These are phyloP conservation scores for Saccharomyces paradoxus DNA, from an alignment of 805 yeast species.

Conservation along the genomic window DNA sequence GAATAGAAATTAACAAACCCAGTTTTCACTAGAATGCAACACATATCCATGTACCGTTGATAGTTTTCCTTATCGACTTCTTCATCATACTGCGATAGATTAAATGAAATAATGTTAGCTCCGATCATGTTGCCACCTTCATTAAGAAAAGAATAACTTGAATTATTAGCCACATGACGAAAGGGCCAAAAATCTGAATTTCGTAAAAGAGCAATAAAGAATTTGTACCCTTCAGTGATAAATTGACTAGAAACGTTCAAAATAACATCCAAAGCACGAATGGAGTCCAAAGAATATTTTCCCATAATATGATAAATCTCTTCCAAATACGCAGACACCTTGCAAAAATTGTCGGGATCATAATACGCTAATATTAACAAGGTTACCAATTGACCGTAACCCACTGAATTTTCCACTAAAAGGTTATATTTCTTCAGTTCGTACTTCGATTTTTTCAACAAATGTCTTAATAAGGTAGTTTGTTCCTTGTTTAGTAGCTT, in stretches of 20 bases:
- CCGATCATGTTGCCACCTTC: slow-evolving; percentile 51
- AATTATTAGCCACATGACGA: slow-evolving; percentile 25
- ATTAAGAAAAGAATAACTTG: slow-evolving; percentile 29
- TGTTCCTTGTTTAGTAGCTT: slow-evolving; percentile 22
- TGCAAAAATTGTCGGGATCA: slow-evolving; percentile 34
- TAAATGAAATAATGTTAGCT: slow-evolving; percentile 45
- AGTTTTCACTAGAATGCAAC: slow-evolving; percentile 54
- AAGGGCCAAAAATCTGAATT: slow-evolving; percentile 64
- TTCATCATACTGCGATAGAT: slow-evolving; percentile 18
- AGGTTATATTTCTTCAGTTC: slow-evolving; percentile 52
- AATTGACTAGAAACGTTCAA: slow-evolving; percentile 44
- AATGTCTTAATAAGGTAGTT: slow-evolving; percentile 17
- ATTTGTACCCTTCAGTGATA: slow-evolving; percentile 37
- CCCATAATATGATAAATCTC: slow-evolving; percentile 56
- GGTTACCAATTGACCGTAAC: slow-evolving; percentile 56
- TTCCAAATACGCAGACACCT: slow-evolving; percentile 38
- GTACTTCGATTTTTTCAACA: slow-evolving; percentile 27
- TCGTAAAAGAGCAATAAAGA: slow-evolving; percentile 43
- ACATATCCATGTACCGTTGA: slow-evolving; percentile 31
- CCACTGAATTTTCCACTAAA: slow-evolving; percentile 68
- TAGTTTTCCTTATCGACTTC: slow-evolving; percentile 16
- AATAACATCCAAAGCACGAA: slow-evolving; percentile 55
- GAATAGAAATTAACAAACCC: slow-evolving; percentile 59
- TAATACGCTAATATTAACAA: slow-evolving; percentile 39
- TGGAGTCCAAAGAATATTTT: slow-evolving; percentile 67